Evolutionary conservation across 1,139 yeast species (phyloP).

Genomic region (Hyphopichia pseudoburtonii): DNA sequence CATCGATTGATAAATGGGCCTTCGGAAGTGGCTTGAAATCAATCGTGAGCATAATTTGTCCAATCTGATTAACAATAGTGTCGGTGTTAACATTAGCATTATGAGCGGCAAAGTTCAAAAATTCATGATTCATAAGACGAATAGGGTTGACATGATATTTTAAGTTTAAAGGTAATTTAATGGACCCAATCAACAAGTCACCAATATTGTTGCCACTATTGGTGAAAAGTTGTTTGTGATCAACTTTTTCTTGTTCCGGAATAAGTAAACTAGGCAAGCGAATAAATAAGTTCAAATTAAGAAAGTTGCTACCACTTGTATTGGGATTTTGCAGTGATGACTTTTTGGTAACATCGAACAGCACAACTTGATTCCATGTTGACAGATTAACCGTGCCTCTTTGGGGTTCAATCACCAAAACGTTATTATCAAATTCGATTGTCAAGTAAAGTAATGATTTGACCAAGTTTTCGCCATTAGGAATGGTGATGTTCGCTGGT

Average conservation of each 20-base stretch:
- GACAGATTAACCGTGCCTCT: constrained; percentile 60
- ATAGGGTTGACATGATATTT: constrained; percentile 37
- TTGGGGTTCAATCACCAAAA: constrained; percentile 78
- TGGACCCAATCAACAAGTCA: constrained; percentile 44
- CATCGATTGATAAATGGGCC: constrained; percentile 78
- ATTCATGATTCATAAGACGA: constrained; percentile 47
- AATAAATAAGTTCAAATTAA: constrained; percentile 72
- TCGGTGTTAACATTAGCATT: too few relatives aligned
- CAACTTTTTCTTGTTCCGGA: constrained; percentile 40
- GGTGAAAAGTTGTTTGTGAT: constrained; percentile 32
- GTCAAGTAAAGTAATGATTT: constrained; percentile 67
- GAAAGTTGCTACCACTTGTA: constrained; percentile 38
- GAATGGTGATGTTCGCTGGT: constrained; percentile 69
- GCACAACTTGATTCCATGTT: constrained; percentile 81
- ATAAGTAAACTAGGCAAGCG: constrained; percentile 69
- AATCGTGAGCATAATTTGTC: constrained; percentile 65
- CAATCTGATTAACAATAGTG: constrained; percentile 42
- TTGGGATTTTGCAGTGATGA: too few relatives aligned
- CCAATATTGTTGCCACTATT: constrained; percentile 32
- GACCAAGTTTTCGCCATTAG: constrained; percentile 45
- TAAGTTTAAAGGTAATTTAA: constrained; percentile 44
- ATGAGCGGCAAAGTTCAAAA: constrained; percentile 40
- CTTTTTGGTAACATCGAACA: constrained; percentile 88
- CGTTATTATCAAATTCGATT: constrained; percentile 78
- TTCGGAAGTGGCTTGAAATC: constrained; percentile 74